Evolutionary conservation across 139 green algal genomes (phyloP).

Genomic region (Chara braunii): DNA sequence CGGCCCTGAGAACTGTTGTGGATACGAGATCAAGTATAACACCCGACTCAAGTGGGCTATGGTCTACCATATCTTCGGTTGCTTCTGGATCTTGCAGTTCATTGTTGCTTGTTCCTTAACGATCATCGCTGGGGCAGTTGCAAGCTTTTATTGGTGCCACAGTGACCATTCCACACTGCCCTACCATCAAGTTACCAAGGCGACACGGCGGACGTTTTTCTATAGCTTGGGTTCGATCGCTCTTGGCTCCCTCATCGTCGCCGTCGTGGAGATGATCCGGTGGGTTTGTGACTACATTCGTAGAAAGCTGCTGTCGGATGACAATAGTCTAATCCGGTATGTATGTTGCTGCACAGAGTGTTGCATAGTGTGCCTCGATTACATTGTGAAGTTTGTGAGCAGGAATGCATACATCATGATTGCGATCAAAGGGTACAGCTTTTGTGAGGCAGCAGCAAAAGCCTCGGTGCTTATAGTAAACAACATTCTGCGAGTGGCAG

Average conservation of each 20-base stretch:
- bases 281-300: slow-evolving; percentile 64
- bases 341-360: slow-evolving; percentile 64
- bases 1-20: too few species aligned
- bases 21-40: slow-evolving; percentile 22
- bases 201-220: slow-evolving; percentile 5
- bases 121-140: slow-evolving; percentile 29
- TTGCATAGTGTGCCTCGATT: slow-evolving; percentile 69
- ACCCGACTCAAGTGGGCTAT: slow-evolving; percentile 39
- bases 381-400: slow-evolving; percentile 82
- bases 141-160: slow-evolving; percentile 34
- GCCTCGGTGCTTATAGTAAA: not conserved
- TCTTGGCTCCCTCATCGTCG: slow-evolving; percentile 69
- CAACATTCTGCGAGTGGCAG: slow-evolving; percentile 61
- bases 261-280: slow-evolving; percentile 70
- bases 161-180: slow-evolving; percentile 21
- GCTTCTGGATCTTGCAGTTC: slow-evolving; percentile 45
- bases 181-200: not conserved
- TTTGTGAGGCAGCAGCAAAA: slow-evolving; percentile 51
- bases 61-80: slow-evolving; percentile 53
- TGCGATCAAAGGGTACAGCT: slow-evolving; percentile 52
- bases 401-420: slow-evolving; percentile 81
- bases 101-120: slow-evolving; percentile 24
- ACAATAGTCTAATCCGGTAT: too few species aligned
- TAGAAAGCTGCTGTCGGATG: slow-evolving; percentile 56
- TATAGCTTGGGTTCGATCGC: slow-evolving; percentile 61